Percentiles rank a stretch among this genome's conserved stretches.
phyloP scores from a whole-genome alignment of 495 filamentous ascomycete species.

The Xylaria sp. region DNA sequence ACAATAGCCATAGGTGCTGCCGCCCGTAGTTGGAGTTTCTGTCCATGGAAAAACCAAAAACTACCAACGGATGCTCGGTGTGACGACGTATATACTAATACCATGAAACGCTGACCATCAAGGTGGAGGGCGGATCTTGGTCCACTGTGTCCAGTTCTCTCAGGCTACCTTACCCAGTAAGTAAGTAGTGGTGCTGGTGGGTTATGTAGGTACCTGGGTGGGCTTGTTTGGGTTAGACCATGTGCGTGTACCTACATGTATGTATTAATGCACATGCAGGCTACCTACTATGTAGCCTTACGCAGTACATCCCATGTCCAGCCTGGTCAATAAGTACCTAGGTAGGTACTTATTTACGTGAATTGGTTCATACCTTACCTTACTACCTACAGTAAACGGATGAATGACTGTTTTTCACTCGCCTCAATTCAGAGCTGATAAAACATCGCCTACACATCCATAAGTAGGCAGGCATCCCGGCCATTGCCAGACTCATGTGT shows the following conservation, averaged over 20 bases:
- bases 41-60: background rate
- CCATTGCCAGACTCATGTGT: background rate
- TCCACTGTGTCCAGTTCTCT: conserved; percentile 22
- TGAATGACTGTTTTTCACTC: background rate
- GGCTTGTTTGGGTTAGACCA: conserved; percentile 11
- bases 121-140: conserved; percentile 8
- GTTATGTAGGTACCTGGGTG: background rate
- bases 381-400: too few species aligned
- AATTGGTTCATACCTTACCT: too few species aligned
- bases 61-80: background rate
- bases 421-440: background rate
- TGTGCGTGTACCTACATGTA: background rate
- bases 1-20: conserved; percentile 8
- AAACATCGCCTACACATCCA: background rate
- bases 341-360: background rate
- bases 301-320: too few species aligned
- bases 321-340: background rate
- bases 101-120: conserved; percentile 20
- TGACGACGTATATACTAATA: background rate
- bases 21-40: background rate
- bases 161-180: too few species aligned
- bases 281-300: background rate
- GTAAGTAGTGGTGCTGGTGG: too few species aligned
- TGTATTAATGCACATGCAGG: background rate
- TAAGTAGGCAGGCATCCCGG: background rate